Evolutionary conservation across 257 asterid species (phyloP).

Genomic region (Anisodus acutangulus): DNA sequence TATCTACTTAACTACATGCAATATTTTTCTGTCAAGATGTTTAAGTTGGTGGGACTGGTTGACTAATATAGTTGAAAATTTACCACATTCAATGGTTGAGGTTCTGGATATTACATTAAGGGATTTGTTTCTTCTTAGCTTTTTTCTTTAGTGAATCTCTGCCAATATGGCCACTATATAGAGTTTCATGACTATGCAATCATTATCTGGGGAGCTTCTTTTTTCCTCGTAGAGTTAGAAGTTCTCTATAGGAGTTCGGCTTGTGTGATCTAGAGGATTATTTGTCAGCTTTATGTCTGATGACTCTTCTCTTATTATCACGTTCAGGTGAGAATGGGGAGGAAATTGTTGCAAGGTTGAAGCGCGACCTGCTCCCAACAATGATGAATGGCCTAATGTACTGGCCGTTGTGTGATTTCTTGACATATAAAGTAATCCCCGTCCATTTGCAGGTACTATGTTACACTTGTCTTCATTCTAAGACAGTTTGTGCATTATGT

Average conservation of each 20-base stretch:
- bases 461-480: background rate
- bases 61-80: background rate
- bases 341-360: conserved; percentile 77
- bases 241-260: background rate
- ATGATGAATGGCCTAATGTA: conserved; percentile 69
- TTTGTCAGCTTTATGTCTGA: background rate
- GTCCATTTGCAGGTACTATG: conserved; percentile 76
- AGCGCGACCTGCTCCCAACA: conserved; percentile 85
- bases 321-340: conserved; percentile 64
- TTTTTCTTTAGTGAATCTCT: too few relatives aligned
- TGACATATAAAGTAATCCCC: conserved; percentile 78
- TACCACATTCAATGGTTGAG: background rate
- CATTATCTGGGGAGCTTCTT: background rate
- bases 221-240: background rate
- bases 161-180: background rate
- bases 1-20: background rate
- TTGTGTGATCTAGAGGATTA: background rate
- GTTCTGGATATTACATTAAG: background rate
- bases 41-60: conserved; percentile 1
- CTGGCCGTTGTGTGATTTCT: conserved; percentile 92
- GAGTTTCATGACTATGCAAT: background rate
- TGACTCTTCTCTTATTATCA: background rate
- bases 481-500: background rate
- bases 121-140: background rate
- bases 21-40: background rate